Evolutionary conservation across 805 yeast species (phyloP).

Genomic region (Spathaspora arborariae): DNA sequence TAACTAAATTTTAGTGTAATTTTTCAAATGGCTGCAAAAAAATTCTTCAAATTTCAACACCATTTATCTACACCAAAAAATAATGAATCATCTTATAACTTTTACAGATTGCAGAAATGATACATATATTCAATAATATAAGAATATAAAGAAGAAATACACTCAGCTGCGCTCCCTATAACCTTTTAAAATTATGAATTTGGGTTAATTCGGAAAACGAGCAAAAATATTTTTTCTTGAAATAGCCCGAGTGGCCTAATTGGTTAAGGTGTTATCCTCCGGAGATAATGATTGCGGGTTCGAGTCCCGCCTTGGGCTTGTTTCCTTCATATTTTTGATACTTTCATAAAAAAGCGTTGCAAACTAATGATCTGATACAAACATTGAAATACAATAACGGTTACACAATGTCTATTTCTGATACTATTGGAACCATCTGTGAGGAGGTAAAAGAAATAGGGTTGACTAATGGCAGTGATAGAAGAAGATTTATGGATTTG

Average conservation of each 20-base stretch:
- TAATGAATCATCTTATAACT: not conserved
- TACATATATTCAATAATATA: not conserved
- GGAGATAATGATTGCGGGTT: constrained; percentile 73
- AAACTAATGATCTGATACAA: not conserved
- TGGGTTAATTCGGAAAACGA: not conserved
- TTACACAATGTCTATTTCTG: too few species aligned
- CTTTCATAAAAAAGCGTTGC: not conserved
- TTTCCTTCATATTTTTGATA: not conserved
- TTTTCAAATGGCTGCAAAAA: not conserved
- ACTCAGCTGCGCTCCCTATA: not conserved
- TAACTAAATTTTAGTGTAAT: not conserved
- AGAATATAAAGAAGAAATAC: not conserved
- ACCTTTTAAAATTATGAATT: not conserved
- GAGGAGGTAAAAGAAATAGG: too few species aligned
- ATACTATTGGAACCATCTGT: too few species aligned
- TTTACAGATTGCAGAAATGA: not conserved
- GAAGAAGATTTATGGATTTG: too few species aligned
- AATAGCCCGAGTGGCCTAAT: constrained; percentile 65
- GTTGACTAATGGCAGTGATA: too few species aligned
- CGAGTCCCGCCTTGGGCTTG: constrained; percentile 72
- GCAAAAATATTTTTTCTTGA: constrained; percentile 1
- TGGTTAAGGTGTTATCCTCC: constrained; percentile 73
- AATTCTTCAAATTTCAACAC: not conserved
- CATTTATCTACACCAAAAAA: not conserved
- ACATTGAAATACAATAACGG: too few species aligned